phyloP scores from a whole-genome alignment of 2,329 filamentous ascomycete genomes.

The Aspergillus fumigatus region DNA sequence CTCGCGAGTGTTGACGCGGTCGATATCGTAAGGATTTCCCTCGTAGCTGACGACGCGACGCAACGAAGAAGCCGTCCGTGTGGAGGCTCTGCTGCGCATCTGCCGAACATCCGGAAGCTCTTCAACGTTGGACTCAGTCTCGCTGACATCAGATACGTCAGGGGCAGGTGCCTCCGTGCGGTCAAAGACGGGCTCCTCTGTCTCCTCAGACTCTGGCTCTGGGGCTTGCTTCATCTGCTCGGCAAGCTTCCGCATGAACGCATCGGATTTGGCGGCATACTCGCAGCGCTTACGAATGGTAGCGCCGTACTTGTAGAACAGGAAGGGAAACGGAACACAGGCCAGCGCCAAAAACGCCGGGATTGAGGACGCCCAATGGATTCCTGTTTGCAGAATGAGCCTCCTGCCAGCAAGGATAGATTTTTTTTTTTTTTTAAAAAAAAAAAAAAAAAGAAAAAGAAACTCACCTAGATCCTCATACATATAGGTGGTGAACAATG shows the following conservation, averaged over 20 bases:
- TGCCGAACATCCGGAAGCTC: constrained; percentile 10
- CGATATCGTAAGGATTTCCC: constrained; percentile 24
- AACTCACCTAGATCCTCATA: constrained; percentile 33
- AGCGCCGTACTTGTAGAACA: constrained; percentile 38
- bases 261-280: constrained; percentile 32
- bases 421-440: no score
- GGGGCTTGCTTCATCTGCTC: constrained; percentile 15
- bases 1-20: constrained; percentile 21
- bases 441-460: no score
- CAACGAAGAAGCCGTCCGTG: constrained; percentile 4
- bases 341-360: constrained; percentile 41
- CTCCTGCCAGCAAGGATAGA: background rate
- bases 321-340: constrained; percentile 38
- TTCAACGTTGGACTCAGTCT: constrained; percentile 11
- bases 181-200: background rate
- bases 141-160: constrained; percentile 1
- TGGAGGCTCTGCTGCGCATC: constrained; percentile 8
- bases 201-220: constrained; percentile 6
- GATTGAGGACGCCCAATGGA: constrained; percentile 44
- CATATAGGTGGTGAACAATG: constrained; percentile 44
- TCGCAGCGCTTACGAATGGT: constrained; percentile 34
- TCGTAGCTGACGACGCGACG: constrained; percentile 16
- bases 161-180: background rate
- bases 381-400: constrained; percentile 15
- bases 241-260: constrained; percentile 22